These are phyloP conservation scores for Neocucurbitaria cava DNA, from an alignment of 2,329 filamentous ascomycete genomes.

Conservation along the genomic window DNA sequence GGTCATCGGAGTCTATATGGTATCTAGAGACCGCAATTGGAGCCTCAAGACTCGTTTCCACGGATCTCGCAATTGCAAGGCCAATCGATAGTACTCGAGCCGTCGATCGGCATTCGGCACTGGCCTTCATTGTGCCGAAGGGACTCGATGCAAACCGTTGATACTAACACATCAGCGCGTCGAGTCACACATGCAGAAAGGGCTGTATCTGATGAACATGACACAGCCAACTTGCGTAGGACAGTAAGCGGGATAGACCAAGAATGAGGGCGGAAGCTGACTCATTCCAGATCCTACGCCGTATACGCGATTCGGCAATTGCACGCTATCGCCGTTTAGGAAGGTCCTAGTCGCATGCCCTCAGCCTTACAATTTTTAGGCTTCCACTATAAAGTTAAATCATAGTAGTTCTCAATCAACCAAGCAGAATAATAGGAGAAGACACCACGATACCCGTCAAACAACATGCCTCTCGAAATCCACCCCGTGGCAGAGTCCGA, in stretches of 20 bases:
- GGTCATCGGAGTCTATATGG: too few relatives aligned
- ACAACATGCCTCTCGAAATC: constrained; percentile 46
- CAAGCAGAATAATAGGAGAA: not conserved
- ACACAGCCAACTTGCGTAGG: not conserved
- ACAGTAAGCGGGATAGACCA: not conserved
- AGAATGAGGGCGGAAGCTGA: constrained; percentile 15
- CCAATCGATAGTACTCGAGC: not conserved
- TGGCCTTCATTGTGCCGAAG: not conserved
- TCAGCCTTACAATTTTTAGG: not conserved
- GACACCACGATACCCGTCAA: not conserved
- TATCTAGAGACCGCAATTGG: too few relatives aligned
- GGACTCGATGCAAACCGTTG: not conserved
- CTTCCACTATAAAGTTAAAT: not conserved
- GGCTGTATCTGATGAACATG: not conserved
- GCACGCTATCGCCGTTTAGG: not conserved
- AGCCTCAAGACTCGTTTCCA: not conserved
- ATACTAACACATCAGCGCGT: not conserved
- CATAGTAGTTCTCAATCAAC: not conserved
- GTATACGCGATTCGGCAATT: not conserved
- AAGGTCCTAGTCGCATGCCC: not conserved
- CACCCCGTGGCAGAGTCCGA: constrained; percentile 36
- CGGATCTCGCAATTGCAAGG: not conserved
- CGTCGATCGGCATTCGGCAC: not conserved
- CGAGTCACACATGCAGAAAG: not conserved
- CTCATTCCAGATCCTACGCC: constrained; percentile 7